Base-by-base conservation (phyloP, 192 early-diverging fungal species). In the Radiomyces spectabilis region DNA sequence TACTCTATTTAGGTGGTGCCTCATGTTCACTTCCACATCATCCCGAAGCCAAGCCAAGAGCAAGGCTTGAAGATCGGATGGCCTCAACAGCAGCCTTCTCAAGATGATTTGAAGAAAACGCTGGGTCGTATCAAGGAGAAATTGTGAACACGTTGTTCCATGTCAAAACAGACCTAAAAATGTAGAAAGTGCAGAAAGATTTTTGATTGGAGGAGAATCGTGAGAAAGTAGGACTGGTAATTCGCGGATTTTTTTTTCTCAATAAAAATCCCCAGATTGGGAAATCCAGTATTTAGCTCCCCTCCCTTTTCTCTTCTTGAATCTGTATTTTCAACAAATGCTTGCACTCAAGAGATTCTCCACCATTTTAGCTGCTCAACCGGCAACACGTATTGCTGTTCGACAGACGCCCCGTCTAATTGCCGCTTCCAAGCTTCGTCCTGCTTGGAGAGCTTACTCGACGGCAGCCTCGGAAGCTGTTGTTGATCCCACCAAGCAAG, bases 1-100 rank as follows among this genome's bases (percentile, higher is more conserved):
- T 31, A 19, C 25, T 31, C 7, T 22, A n/a, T 41, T 64, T 73
- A 92, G 81, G 81, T 73, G 48, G 91, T 98, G 1, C 79, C 81
- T 18, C 95, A 98, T 65, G 95, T 98, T 10, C 95, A 98, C 59
- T 93, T 97, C 72, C 94, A 97, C 59, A 69, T 94, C 42, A 93
- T 91, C 37, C 86, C 86, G 22, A 87, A 87, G 65, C 72, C 65
- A 22, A 77, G 71, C 44, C 66, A 68, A 5, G 69, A 74, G 6
- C 83, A 89, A 49, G 92, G 92, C 24, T 63, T 94, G 27, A 63
- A 65, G 30, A 77, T 94, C 41, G 74, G 76, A 16, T 92, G 92
- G 89, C 57, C 57, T 22, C 68, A 70, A 30, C 51, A 49, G 7
- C 26, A 51, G n/a, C 31, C 42, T 15, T 34, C 41, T n/a, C 53